These are phyloP conservation scores for Peltaster fructicola DNA, from an alignment of 2,329 filamentous ascomycete genomes.

Conservation along the genomic window DNA sequence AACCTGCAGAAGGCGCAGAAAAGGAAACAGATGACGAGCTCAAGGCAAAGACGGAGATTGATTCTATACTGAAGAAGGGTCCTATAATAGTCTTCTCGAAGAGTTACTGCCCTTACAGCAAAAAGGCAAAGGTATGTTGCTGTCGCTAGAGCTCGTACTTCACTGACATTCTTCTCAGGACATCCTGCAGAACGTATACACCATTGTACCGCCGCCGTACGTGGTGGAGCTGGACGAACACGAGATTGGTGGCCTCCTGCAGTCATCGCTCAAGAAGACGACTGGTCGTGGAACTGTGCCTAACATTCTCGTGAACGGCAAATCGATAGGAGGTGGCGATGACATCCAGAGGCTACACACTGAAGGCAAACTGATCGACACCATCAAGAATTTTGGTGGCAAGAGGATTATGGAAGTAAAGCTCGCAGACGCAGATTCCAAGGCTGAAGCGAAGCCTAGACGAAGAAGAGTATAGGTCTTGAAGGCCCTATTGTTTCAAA, in stretches of 20 bases:
- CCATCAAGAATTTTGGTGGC: conserved; percentile 55
- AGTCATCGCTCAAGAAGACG: conserved; percentile 50
- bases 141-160: conserved; percentile 1
- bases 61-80: conserved; percentile 63
- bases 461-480: too few relatives aligned
- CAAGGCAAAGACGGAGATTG: conserved; percentile 53
- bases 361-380: conserved; percentile 47
- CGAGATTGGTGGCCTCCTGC: conserved; percentile 50
- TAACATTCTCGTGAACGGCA: conserved; percentile 75
- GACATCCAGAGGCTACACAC: conserved; percentile 54
- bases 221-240: conserved; percentile 85
- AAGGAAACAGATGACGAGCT: conserved; percentile 41
- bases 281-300: conserved; percentile 78
- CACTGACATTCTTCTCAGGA: conserved; percentile 16
- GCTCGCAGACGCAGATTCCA: too few relatives aligned
- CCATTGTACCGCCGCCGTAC: conserved; percentile 62
- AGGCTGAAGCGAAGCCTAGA: too few relatives aligned
- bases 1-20: conserved; percentile 15
- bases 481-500: too few relatives aligned
- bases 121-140: conserved; percentile 49
- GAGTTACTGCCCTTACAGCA: conserved; percentile 74
- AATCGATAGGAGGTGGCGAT: conserved; percentile 79
- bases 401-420: conserved; percentile 35
- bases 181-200: conserved; percentile 69
- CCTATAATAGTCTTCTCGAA: conserved; percentile 95